A percentile compares a stretch with the other conserved stretches of the same genome.
phyloP scores from a whole-genome alignment of 805 yeast species.

The Wickerhamomyces tratensis region DNA sequence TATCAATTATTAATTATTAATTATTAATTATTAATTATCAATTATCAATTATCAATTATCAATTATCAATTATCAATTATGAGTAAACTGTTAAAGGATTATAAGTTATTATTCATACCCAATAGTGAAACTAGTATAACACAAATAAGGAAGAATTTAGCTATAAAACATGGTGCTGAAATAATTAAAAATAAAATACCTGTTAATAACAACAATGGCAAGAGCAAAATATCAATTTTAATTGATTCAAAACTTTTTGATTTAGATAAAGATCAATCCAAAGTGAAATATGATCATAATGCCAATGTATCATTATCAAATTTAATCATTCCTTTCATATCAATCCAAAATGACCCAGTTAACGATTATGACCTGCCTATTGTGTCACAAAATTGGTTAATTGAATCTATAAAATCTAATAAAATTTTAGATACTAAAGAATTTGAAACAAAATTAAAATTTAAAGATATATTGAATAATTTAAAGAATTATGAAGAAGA shows the following conservation, averaged over 20 bases:
- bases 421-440: conserved; percentile 1
- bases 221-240: too few species aligned
- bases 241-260: neutral
- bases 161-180: neutral
- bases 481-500: neutral
- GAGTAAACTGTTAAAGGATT: too few species aligned
- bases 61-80: too few species aligned
- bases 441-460: neutral
- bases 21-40: too few species aligned
- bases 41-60: too few species aligned
- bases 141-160: neutral
- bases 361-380: neutral
- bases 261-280: too few species aligned
- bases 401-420: conserved; percentile 9
- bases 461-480: too few species aligned
- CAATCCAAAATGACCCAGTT: neutral
- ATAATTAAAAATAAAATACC: too few species aligned
- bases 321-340: neutral
- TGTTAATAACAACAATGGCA: neutral
- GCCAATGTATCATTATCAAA: neutral
- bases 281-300: neutral
- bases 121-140: neutral
- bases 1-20: too few species aligned
- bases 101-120: neutral
- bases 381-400: conserved; percentile 13